phyloP scores from a whole-genome alignment of 805 yeast genomes.

The Yarrowia porcina region DNA sequence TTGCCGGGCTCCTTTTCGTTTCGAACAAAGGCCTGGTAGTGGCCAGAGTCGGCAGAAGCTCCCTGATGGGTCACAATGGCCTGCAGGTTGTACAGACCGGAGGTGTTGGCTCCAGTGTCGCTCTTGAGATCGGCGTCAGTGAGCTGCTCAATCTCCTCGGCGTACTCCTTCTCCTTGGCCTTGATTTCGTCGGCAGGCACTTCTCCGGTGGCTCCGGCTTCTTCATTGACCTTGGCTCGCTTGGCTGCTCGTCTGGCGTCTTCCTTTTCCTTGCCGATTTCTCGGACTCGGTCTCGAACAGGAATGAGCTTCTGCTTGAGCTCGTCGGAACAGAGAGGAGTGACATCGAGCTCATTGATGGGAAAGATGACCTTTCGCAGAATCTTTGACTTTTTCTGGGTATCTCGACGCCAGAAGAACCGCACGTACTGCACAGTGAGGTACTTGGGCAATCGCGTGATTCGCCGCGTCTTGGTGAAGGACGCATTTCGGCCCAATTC shows the following conservation, averaged over 20 bases:
- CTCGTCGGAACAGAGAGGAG: slow-evolving; percentile 80
- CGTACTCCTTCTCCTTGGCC: slow-evolving; percentile 33
- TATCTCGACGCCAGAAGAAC: slow-evolving; percentile 93
- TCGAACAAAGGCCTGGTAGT: slow-evolving; percentile 84
- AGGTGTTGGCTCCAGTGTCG: slow-evolving; percentile 69
- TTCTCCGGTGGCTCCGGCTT: slow-evolving; percentile 30
- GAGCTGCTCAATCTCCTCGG: slow-evolving; percentile 33
- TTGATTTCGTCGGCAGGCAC: slow-evolving; percentile 29
- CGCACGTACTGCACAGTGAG: slow-evolving; percentile 90
- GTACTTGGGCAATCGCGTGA: slow-evolving; percentile 79
- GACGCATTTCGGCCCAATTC: slow-evolving; percentile 65
- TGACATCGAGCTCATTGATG: slow-evolving; percentile 72
- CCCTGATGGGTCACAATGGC: slow-evolving; percentile 93
- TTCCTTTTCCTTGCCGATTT: slow-evolving; percentile 67
- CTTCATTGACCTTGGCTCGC: slow-evolving; percentile 48
- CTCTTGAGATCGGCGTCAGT: slow-evolving; percentile 44
- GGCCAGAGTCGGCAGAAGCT: slow-evolving; percentile 94
- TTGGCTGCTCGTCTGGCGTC: slow-evolving; percentile 73
- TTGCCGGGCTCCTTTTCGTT: slow-evolving; percentile 60
- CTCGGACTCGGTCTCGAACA: slow-evolving; percentile 72
- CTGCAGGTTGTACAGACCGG: slow-evolving; percentile 77
- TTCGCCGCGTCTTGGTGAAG: slow-evolving; percentile 55
- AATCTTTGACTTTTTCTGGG: slow-evolving; percentile 86
- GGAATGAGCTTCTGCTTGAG: slow-evolving; percentile 63
- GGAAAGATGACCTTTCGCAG: slow-evolving; percentile 94